Evolutionary conservation across 768 basidiomycete species (phyloP).

Genomic region (Russula earlei): DNA sequence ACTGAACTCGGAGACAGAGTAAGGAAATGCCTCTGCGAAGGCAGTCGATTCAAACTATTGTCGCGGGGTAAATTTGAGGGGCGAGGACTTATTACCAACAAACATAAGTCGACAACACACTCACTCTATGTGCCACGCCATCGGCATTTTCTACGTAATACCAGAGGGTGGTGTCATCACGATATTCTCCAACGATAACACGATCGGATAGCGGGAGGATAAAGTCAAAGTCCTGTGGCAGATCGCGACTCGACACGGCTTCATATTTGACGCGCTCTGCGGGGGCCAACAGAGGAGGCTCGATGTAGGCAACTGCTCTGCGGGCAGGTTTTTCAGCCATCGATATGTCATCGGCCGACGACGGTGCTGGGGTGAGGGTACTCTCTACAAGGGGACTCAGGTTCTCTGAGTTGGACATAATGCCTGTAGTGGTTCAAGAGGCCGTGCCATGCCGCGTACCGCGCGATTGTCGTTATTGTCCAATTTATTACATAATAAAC

Average conservation of each 20-base stretch:
- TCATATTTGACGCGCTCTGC: conserved; percentile 13
- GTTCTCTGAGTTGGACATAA: neutral
- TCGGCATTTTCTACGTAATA: conserved; percentile 15
- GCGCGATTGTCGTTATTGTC: too few relatives aligned
- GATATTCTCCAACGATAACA: conserved; percentile 16
- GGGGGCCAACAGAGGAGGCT: neutral
- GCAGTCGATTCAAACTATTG: conserved; percentile 9
- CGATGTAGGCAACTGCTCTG: neutral
- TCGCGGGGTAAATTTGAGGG: neutral
- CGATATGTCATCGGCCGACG: neutral
- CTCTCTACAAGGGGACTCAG: neutral
- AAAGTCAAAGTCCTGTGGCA: conserved; percentile 13
- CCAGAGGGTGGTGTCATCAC: conserved; percentile 10
- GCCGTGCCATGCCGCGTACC: neutral
- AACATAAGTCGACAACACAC: neutral
- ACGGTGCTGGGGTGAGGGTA: neutral
- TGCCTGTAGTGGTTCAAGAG: neutral
- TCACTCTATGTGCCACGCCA: conserved; percentile 15
- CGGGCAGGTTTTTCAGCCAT: neutral
- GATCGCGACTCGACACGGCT: conserved; percentile 6
- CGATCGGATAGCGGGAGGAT: conserved; percentile 7
- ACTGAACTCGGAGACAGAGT: conserved; percentile 18
- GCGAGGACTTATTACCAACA: neutral
- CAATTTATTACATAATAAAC: conserved; percentile 9
- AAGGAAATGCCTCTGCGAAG: conserved; percentile 11